Evolutionary conservation across 2,329 filamentous ascomycete genomes (phyloP), one percentile per base, ranked within the genome.

Genomic region (Calonectria ilicicola): DNA sequence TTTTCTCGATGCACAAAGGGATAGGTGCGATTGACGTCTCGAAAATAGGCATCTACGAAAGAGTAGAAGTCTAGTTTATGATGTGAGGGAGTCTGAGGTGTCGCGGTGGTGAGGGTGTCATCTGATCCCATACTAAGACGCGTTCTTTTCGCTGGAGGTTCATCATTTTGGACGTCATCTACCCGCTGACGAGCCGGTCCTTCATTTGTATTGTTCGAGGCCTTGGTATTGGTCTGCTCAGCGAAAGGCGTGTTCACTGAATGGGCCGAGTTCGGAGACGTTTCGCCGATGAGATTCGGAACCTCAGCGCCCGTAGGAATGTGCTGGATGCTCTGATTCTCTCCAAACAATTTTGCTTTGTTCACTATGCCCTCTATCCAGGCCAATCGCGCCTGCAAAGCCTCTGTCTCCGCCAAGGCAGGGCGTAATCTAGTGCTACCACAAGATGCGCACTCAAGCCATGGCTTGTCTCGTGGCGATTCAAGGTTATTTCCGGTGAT

Each of bases 11-110:
- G 80, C 29, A 85, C 77, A 65, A 86, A 86, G 4, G 85, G 85
- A 63, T 86, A 86, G 2, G 83, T 84, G 2, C 83, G 80, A 72
- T 86, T 82, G 29, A 86, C 82, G 53, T 86, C 82, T 3, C 82
- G 80, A 67, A 86, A 85, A 74, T 86, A 86, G 3, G 85, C 83
- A 46, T 85, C 82, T 5, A 84, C 81, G 21, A 83, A 83, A 15
- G 44, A 21, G 23, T 42, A 27, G 19, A 53, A 32, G 8, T 65
- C 63, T 2, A 21, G 32, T 10, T 65, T 60, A 7, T 3, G 32
- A n/a, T 60, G 32, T 26, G n/a, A 21, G 3, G 53, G 8, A n/a
- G 53, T 40, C 32, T 40, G n/a, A 2, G n/a, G 9, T 40, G 7
- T n/a, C 12, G 35, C 15, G 5, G 35, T 15, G 14, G 8, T 3